Conservation (phyloP, 1,139 yeast genomes). For the Sugiyamaella sp. region DNA sequence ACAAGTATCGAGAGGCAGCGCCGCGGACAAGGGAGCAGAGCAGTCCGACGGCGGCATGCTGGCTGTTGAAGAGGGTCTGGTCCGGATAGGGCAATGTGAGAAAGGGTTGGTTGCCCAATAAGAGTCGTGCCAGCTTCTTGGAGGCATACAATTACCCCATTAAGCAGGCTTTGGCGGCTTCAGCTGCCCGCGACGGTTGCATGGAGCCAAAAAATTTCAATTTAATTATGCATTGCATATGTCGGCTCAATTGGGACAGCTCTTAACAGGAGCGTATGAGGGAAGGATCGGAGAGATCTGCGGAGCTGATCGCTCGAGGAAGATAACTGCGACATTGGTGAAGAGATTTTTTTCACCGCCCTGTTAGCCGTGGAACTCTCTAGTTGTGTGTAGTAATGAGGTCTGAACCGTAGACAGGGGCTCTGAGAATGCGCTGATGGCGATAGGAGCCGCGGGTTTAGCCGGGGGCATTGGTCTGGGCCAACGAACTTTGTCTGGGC, state of each 20-base stretch:
- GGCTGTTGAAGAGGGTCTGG: too few species aligned
- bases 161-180: neutral
- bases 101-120: neutral
- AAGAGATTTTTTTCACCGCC: constrained; percentile 1
- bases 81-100: neutral
- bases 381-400: neutral
- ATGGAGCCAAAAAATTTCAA: constrained; percentile 7
- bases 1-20: too few species aligned
- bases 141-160: neutral
- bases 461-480: too few species aligned
- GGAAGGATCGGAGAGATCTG: neutral
- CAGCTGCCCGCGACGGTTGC: neutral
- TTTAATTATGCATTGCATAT: constrained; percentile 13
- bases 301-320: neutral
- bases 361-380: too few species aligned
- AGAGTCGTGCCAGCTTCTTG: neutral
- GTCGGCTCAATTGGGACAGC: neutral
- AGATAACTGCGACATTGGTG: neutral
- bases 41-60: too few species aligned
- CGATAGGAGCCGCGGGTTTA: too few species aligned
- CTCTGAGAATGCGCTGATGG: too few species aligned
- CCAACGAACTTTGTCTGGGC: too few species aligned
- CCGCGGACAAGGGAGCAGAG: too few species aligned
- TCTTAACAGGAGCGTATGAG: neutral
- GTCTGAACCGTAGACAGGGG: neutral